These are phyloP conservation scores for Teunomyces gatunensis DNA, from an alignment of 805 yeast species.

Conservation along the genomic window DNA sequence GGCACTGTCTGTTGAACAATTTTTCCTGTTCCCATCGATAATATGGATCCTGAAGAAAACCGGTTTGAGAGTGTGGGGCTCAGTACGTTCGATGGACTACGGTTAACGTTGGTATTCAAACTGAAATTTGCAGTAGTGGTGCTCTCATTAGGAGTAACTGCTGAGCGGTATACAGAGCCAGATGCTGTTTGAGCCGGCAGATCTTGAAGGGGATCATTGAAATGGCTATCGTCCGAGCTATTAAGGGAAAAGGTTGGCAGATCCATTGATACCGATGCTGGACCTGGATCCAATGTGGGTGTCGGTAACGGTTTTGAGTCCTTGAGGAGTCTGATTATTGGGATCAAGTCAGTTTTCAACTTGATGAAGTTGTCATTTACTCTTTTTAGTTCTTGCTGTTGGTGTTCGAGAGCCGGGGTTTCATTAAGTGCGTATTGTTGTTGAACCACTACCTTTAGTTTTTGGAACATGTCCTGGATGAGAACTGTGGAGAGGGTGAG, in stretches of 20 bases:
- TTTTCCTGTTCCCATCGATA: constrained; percentile 44
- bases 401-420: constrained; percentile 16
- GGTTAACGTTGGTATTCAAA: constrained; percentile 1
- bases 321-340: constrained; percentile 58
- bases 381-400: constrained; percentile 31
- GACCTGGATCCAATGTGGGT: constrained; percentile 50
- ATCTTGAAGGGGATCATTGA: constrained; percentile 9
- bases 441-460: constrained; percentile 17
- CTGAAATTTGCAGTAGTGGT: constrained; percentile 1
- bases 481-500: constrained; percentile 32
- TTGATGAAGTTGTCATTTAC: constrained; percentile 54
- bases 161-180: constrained; percentile 16
- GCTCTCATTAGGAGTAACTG: constrained; percentile 5
- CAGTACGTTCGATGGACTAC: constrained; percentile 6
- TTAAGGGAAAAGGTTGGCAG: constrained; percentile 31
- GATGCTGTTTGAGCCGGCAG: constrained; percentile 8
- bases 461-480: constrained; percentile 35
- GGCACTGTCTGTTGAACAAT: constrained; percentile 28
- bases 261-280: constrained; percentile 14
- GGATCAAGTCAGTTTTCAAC: constrained; percentile 63
- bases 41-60: constrained; percentile 35
- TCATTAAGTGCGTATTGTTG: constrained; percentile 11
- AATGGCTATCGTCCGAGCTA: constrained; percentile 12
- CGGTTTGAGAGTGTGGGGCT: constrained; percentile 29
- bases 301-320: constrained; percentile 70